These are phyloP conservation scores for Colletotrichum tamarilloi DNA, from an alignment of 2,329 filamentous ascomycete species.

Conservation along the genomic window DNA sequence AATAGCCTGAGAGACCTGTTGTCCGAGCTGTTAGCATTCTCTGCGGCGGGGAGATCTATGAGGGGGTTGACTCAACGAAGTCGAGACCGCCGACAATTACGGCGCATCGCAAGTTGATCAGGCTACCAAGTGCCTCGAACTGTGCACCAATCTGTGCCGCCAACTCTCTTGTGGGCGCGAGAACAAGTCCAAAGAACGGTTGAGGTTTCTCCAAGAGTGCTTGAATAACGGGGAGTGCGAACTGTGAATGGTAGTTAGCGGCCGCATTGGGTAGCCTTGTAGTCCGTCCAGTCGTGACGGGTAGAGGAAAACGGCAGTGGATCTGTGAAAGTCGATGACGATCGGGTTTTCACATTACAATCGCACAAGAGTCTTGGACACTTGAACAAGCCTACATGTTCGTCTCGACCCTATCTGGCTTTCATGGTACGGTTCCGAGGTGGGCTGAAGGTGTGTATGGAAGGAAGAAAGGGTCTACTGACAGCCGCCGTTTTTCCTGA, in stretches of 20 bases:
- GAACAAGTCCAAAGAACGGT: conserved; percentile 85
- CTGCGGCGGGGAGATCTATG: background rate
- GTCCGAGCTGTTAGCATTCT: background rate
- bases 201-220: conserved; percentile 89
- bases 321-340: background rate
- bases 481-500: conserved; percentile 91
- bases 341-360: background rate
- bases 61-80: background rate
- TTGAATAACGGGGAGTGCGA: conserved; percentile 92
- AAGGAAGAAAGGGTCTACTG: background rate
- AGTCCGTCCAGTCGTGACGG: background rate
- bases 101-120: conserved; percentile 88
- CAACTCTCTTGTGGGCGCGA: conserved; percentile 93
- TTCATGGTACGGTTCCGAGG: background rate
- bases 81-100: conserved; percentile 95
- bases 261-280: too few relatives aligned
- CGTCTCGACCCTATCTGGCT: background rate
- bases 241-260: conserved; percentile 50
- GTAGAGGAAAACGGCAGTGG: background rate
- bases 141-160: conserved; percentile 90
- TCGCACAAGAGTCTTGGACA: background rate
- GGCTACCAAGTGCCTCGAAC: conserved; percentile 86
- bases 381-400: background rate
- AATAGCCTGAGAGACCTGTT: conserved; percentile 82
- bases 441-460: too few relatives aligned